Conservation (phyloP, 371 early-diverging fungal species). For the Lichtheimia corymbifera region DNA sequence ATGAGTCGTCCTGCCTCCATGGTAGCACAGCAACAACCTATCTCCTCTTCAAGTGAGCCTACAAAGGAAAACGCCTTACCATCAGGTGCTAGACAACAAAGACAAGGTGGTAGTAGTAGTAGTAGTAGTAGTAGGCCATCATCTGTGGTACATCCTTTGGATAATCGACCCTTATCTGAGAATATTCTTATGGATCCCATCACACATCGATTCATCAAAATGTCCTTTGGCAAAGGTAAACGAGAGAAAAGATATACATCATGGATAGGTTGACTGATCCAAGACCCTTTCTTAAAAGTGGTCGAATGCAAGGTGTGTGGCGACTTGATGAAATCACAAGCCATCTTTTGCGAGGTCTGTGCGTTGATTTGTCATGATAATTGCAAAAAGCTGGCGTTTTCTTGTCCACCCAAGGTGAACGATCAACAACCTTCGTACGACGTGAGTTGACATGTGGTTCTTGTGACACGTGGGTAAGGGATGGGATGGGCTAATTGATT, state of each 20-base stretch:
- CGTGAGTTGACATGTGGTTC: slow-evolving; percentile 16
- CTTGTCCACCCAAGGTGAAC: slow-evolving; percentile 48
- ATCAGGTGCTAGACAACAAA: no score
- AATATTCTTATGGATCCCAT: slow-evolving; percentile 16
- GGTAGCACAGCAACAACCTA: not conserved
- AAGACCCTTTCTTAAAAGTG: slow-evolving; percentile 1
- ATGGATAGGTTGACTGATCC: not conserved
- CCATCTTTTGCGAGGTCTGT: slow-evolving; percentile 46
- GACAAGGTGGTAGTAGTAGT: no score
- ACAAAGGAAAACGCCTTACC: no score
- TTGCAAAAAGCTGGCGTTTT: slow-evolving; percentile 39
- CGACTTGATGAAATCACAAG: slow-evolving; percentile 26
- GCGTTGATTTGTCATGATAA: slow-evolving; percentile 46
- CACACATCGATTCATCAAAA: slow-evolving; percentile 40
- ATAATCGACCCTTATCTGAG: no score
- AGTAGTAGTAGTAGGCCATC: no score
- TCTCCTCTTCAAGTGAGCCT: no score
- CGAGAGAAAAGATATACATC: not conserved
- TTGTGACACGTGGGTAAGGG: not conserved
- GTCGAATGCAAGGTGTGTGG: slow-evolving; percentile 51
- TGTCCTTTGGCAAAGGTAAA: slow-evolving; percentile 42
- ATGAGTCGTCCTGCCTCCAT: not conserved
- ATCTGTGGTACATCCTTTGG: no score
- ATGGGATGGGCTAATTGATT: not conserved
- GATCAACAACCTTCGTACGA: slow-evolving; percentile 50